Evolutionary conservation across 805 yeast genomes (phyloP).

Genomic region (Myxozyma udenii): DNA sequence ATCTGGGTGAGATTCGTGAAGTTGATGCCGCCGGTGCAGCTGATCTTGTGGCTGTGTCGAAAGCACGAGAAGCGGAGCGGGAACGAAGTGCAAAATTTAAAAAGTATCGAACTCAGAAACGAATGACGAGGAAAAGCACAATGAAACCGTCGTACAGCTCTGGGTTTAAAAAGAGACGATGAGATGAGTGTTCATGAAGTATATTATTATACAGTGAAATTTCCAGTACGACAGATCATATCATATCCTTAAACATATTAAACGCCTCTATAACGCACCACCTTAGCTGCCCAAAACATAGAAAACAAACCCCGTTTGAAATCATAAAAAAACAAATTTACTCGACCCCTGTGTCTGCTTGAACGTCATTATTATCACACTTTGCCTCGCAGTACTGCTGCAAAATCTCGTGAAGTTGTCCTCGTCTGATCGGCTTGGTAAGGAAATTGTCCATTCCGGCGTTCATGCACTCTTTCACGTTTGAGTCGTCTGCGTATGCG

Average conservation of each 20-base stretch:
- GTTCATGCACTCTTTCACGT: constrained; percentile 76
- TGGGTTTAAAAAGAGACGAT: too few relatives aligned
- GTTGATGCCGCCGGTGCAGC: constrained; percentile 4
- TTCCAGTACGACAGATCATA: too few relatives aligned
- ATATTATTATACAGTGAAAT: too few relatives aligned
- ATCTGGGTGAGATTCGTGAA: constrained; percentile 24
- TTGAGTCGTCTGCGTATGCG: constrained; percentile 91
- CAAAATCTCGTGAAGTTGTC: constrained; percentile 47
- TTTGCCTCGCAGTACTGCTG: constrained; percentile 14
- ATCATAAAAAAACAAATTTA: too few relatives aligned
- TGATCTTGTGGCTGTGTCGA: constrained; percentile 3
- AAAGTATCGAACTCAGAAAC: constrained; percentile 16
- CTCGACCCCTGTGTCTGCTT: too few relatives aligned
- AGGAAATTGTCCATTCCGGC: constrained; percentile 94
- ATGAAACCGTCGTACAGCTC: background rate
- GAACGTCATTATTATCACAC: too few relatives aligned
- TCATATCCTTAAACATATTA: too few relatives aligned
- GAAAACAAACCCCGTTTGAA: too few relatives aligned
- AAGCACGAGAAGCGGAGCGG: constrained; percentile 1
- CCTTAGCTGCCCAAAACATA: too few relatives aligned
- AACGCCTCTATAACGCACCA: too few relatives aligned
- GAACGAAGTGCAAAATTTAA: constrained; percentile 1
- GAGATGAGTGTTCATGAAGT: too few relatives aligned
- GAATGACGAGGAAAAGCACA: constrained; percentile 12
- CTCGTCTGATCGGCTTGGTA: constrained; percentile 80